Percentiles rank a stretch among this genome's conserved stretches.
These are phyloP conservation scores for Lepidium aucheri DNA, from an alignment of 345 rosid genomes.

Conservation along the genomic window DNA sequence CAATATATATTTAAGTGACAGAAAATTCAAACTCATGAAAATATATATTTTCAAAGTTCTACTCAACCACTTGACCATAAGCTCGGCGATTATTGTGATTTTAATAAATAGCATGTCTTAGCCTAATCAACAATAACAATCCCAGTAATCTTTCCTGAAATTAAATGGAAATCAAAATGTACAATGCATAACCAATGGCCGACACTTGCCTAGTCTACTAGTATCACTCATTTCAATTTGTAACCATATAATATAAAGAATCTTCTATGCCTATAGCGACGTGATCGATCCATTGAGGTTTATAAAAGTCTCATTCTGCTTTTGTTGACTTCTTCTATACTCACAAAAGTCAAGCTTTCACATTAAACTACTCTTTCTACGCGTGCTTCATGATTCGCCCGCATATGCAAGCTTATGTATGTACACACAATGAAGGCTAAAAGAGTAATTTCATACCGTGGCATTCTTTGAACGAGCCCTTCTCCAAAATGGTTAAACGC, in stretches of 20 bases:
- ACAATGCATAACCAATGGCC: background rate
- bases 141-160: background rate
- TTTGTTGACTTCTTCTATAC: slow-evolving; percentile 13
- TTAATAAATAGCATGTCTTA: background rate
- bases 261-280: background rate
- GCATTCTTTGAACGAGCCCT: slow-evolving; percentile 86
- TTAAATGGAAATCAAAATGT: background rate
- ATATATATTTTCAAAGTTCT: too few species aligned
- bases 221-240: background rate
- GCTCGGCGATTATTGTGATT: background rate
- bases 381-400: slow-evolving; percentile 6
- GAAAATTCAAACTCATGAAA: too few species aligned
- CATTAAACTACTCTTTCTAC: slow-evolving; percentile 8
- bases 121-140: too few species aligned
- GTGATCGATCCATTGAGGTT: background rate
- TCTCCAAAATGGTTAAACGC: slow-evolving; percentile 87
- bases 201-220: background rate
- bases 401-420: background rate
- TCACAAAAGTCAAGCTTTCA: slow-evolving; percentile 6
- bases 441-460: slow-evolving; percentile 34
- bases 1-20: too few species aligned
- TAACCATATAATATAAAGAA: background rate
- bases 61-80: too few species aligned
- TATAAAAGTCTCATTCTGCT: slow-evolving; percentile 6
- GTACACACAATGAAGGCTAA: background rate